A percentile compares a stretch with the other conserved stretches of the same genome.
phyloP scores from a whole-genome alignment of 1,284 basidiomycete genomes.

The Puccinia polysora region DNA sequence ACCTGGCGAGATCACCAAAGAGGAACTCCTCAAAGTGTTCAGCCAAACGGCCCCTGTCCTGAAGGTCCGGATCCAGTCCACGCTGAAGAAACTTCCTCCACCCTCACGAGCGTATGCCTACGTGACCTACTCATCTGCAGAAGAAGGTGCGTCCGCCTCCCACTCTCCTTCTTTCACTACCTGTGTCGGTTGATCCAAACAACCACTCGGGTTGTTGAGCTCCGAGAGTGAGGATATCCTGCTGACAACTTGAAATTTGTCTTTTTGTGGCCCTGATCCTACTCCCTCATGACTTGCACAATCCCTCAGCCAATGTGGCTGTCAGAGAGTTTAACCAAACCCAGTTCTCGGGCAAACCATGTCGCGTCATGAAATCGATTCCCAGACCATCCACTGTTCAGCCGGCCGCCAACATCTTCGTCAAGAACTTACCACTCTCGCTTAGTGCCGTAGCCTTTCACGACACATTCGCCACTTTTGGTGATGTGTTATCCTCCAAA shows the following conservation, averaged over 20 bases:
- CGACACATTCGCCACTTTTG: slow-evolving; percentile 8
- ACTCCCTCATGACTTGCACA: background rate
- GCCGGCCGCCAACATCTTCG: background rate
- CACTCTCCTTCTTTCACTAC: too few species aligned
- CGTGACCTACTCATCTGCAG: slow-evolving; percentile 13
- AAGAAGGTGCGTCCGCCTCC: background rate
- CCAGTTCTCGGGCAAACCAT: slow-evolving; percentile 2
- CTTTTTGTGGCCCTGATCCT: background rate
- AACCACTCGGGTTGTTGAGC: too few species aligned
- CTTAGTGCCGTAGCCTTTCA: background rate
- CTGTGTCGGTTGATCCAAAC: too few species aligned
- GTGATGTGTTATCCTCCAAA: slow-evolving; percentile 17
- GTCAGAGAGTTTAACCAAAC: slow-evolving; percentile 23
- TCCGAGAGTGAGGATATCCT: too few species aligned
- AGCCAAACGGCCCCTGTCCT: slow-evolving; percentile 6
- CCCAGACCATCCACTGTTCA: background rate
- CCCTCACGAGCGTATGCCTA: slow-evolving; percentile 21
- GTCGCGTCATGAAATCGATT: background rate
- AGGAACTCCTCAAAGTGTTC: slow-evolving; percentile 1
- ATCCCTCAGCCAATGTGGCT: background rate
- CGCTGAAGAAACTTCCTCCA: background rate
- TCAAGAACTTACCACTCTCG: background rate
- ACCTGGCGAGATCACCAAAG: background rate
- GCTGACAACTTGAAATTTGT: background rate
- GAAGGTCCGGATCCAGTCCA: background rate